Conservation (phyloP, 129 eudicot species). For the Arctium lappa region DNA sequence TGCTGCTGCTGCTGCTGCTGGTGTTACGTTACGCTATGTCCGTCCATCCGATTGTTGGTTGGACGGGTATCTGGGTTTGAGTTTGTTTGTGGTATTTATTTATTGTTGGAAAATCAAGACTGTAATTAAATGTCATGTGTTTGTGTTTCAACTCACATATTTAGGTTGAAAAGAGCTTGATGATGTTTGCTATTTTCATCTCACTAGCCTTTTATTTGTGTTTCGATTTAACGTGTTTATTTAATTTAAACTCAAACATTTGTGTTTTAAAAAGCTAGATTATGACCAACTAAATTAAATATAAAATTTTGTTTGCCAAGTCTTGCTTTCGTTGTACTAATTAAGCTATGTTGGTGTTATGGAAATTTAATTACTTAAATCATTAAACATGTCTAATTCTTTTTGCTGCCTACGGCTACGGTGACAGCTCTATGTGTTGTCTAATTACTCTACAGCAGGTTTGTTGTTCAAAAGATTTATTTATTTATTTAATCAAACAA, state of each 20-base stretch:
- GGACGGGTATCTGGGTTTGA: slow-evolving; percentile 20
- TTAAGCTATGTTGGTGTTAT: too few relatives aligned
- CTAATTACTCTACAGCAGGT: too few relatives aligned
- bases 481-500: too few relatives aligned
- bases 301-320: too few relatives aligned
- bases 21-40: background rate
- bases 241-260: background rate
- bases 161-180: slow-evolving; percentile 16
- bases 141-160: slow-evolving; percentile 29
- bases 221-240: too few relatives aligned
- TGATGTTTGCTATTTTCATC: slow-evolving; percentile 20
- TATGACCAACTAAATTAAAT: too few relatives aligned
- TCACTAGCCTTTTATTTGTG: background rate
- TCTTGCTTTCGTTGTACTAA: too few relatives aligned
- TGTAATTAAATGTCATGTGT: slow-evolving; percentile 28
- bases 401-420: too few relatives aligned
- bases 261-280: background rate
- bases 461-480: too few relatives aligned
- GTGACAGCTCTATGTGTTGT: too few relatives aligned
- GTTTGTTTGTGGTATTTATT: slow-evolving; percentile 32
- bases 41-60: background rate
- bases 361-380: too few relatives aligned
- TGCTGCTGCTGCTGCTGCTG: slow-evolving; percentile 24
- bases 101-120: slow-evolving; percentile 23
- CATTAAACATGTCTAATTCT: too few relatives aligned